Evolutionary conservation across 208 protist species (phyloP).

Genomic region (Crithidia brevicula): DNA sequence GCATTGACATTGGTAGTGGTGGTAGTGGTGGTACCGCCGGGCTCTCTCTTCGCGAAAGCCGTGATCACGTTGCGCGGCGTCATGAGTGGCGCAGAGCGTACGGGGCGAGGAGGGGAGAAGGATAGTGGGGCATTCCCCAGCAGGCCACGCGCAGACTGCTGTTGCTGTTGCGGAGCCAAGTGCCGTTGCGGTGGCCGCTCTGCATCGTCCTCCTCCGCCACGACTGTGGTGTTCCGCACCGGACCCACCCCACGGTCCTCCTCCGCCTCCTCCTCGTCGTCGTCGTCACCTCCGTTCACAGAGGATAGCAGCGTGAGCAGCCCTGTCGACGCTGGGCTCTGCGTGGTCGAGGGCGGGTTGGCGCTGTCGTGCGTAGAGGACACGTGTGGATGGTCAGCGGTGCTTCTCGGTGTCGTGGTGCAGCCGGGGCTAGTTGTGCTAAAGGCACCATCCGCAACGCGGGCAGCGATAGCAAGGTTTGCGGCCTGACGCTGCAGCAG

Average conservation of each 20-base stretch:
- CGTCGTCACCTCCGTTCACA: neutral
- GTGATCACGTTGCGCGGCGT: slow-evolving; percentile 4
- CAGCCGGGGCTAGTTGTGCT: slow-evolving; percentile 5
- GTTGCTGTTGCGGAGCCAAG: neutral
- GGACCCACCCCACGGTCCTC: slow-evolving; percentile 4
- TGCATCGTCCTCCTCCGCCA: neutral
- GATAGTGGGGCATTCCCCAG: neutral
- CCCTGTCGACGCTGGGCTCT: neutral
- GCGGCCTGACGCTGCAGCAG: neutral
- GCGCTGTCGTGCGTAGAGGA: neutral
- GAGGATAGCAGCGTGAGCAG: slow-evolving; percentile 5
- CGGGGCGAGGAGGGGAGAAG: neutral
- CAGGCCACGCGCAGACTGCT: neutral
- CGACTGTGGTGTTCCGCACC: slow-evolving; percentile 1
- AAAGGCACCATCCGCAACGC: too few species aligned
- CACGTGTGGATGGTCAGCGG: neutral
- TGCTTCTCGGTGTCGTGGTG: neutral
- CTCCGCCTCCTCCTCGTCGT: neutral
- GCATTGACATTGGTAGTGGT: too few species aligned
- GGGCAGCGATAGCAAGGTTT: neutral
- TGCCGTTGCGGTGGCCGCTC: neutral
- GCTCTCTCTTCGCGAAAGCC: neutral
- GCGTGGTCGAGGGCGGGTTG: neutral
- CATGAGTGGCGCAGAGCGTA: slow-evolving; percentile 2
- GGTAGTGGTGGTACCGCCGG: neutral